Evolutionary conservation across 257 asterid species (phyloP).

Genomic region (Solanum chiquidenum): DNA sequence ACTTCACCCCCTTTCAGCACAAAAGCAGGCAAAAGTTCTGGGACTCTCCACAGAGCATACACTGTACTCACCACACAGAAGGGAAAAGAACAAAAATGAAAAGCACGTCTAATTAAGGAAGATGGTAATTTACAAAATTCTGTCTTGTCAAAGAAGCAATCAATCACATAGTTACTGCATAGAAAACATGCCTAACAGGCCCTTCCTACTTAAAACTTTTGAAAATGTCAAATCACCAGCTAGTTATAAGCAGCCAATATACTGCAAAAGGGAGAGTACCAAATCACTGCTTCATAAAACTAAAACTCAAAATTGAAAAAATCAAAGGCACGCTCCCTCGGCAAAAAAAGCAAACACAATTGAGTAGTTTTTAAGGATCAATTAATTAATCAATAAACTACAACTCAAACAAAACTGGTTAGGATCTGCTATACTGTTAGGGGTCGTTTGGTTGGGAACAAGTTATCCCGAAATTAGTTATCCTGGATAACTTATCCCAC

Average conservation of each 20-base stretch:
- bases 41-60: conserved; percentile 94
- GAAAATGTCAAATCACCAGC: neutral
- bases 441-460: no score
- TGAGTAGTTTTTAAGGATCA: neutral
- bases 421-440: neutral
- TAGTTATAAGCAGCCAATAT: neutral
- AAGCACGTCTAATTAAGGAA: neutral
- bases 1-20: conserved; percentile 86
- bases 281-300: neutral
- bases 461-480: no score
- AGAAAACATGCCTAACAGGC: neutral
- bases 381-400: neutral
- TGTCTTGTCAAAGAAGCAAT: neutral
- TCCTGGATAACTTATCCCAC: no score
- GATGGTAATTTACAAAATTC: neutral
- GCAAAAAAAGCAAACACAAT: neutral
- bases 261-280: neutral
- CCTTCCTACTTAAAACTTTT: neutral
- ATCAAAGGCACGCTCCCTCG: neutral
- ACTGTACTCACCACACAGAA: conserved; percentile 30
- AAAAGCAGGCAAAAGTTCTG: conserved; percentile 79
- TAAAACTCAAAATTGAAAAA: neutral
- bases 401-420: neutral
- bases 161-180: neutral
- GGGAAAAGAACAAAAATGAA: neutral